These are phyloP conservation scores for Psilocybe tampanensis DNA, from an alignment of 768 basidiomycete genomes.

Conservation along the genomic window DNA sequence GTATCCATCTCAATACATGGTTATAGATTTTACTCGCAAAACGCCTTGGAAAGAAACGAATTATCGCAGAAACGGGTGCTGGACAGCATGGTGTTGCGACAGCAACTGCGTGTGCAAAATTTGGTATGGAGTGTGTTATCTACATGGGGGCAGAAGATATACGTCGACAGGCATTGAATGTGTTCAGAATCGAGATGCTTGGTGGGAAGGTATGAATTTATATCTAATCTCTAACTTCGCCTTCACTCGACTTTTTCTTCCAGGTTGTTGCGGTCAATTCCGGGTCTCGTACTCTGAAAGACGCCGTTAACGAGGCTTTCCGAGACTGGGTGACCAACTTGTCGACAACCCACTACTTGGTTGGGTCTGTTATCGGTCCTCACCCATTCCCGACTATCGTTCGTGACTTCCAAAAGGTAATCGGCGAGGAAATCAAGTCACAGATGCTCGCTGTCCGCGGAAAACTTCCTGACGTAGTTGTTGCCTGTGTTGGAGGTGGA, in stretches of 20 bases:
- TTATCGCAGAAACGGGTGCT: constrained; percentile 98
- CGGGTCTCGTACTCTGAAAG: constrained; percentile 94
- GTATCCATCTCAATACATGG: neutral
- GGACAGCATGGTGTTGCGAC: constrained; percentile 99
- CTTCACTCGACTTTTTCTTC: neutral
- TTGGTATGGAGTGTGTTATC: constrained; percentile 91
- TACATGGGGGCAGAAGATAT: constrained; percentile 99
- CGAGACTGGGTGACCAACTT: constrained; percentile 99
- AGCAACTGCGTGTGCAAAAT: constrained; percentile 96
- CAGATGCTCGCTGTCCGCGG: constrained; percentile 74
- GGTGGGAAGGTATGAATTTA: constrained; percentile 71
- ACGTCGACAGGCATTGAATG: constrained; percentile 92
- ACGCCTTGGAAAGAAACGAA: constrained; percentile 92
- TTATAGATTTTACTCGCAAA: constrained; percentile 87
- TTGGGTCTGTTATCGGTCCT: constrained; percentile 96
- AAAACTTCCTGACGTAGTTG: constrained; percentile 91
- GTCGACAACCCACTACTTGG: constrained; percentile 91
- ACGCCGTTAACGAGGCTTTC: constrained; percentile 98
- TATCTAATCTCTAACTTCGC: neutral
- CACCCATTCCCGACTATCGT: constrained; percentile 99
- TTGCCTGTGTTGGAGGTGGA: constrained; percentile 98
- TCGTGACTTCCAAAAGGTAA: constrained; percentile 95
- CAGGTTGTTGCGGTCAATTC: constrained; percentile 94
- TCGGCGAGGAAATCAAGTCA: constrained; percentile 90
- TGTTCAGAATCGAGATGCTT: constrained; percentile 97